These are phyloP conservation scores for Prunus padus DNA, from an alignment of 306 rosid genomes.

Conservation along the genomic window DNA sequence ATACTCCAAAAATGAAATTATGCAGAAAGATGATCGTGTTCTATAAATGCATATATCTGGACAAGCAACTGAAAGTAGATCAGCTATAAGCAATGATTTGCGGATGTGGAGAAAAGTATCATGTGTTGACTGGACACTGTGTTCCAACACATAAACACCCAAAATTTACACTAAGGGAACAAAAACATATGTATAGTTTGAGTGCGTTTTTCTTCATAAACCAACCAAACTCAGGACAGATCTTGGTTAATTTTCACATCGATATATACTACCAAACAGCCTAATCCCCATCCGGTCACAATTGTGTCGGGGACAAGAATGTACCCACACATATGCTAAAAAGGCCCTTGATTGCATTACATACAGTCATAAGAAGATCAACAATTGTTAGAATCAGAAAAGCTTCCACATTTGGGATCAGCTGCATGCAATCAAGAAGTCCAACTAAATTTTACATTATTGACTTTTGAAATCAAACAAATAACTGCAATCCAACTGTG, in stretches of 20 bases:
- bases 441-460: neutral
- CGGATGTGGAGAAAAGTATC: neutral
- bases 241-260: neutral
- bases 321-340: neutral
- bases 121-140: neutral
- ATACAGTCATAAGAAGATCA: neutral
- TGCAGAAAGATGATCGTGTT: neutral
- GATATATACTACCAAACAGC: neutral
- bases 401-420: neutral
- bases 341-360: neutral
- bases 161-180: neutral
- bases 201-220: neutral
- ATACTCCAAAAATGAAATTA: neutral
- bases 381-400: neutral
- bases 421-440: neutral
- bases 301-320: neutral
- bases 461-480: neutral
- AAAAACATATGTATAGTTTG: neutral
- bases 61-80: neutral
- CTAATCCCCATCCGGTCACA: neutral
- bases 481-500: neutral
- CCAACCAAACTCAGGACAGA: neutral
- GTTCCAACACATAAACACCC: neutral
- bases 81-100: neutral
- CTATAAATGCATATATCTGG: neutral